phyloP scores from a whole-genome alignment of 371 early-diverging fungal genomes.

The Syncephalastrum sp. region DNA sequence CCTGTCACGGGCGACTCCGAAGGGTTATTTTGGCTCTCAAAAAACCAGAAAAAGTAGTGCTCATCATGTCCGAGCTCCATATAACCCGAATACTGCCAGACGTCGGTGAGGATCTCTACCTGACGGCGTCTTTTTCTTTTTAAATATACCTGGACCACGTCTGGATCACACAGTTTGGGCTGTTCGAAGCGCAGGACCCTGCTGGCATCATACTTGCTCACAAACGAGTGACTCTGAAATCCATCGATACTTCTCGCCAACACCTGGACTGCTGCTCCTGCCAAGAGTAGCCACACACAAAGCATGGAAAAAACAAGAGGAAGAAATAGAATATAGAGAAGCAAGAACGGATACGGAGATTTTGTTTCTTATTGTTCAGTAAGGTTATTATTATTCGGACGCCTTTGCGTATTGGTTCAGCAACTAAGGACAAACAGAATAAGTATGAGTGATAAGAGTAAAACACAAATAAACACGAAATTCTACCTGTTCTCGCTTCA shows the following conservation, averaged over 20 bases:
- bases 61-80: constrained; percentile 55
- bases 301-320: not conserved
- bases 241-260: not conserved
- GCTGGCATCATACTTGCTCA: not conserved
- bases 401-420: no score
- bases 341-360: not conserved
- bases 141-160: constrained; percentile 27
- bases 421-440: no score
- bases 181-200: constrained; percentile 14
- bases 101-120: not conserved
- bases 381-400: no score
- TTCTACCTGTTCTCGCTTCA: constrained; percentile 62
- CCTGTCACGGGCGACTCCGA: constrained; percentile 48
- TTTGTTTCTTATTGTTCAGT: no score
- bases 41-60: constrained; percentile 89
- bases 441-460: no score
- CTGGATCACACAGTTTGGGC: constrained; percentile 26
- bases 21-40: constrained; percentile 68
- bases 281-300: not conserved
- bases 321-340: not conserved
- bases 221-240: not conserved
- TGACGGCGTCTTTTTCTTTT: no score
- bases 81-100: constrained; percentile 53
- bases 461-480: no score
- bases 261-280: no score